Conservation (phyloP, 2,329 filamentous ascomycete genomes). For the Tolypocladium tundrense region DNA sequence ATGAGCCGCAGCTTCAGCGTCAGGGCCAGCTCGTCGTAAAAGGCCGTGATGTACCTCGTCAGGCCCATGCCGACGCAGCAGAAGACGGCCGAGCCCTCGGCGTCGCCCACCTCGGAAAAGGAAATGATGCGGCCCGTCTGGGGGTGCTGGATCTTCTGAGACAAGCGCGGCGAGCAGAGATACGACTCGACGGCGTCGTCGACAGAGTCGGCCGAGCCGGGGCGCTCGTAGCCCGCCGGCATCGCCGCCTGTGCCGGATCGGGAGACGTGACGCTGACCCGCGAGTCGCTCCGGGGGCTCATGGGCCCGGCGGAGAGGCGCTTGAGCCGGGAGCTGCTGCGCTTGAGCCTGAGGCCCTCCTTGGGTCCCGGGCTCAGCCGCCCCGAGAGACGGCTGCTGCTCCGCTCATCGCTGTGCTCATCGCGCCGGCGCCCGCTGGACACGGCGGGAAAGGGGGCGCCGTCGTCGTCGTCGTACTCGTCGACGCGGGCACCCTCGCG, state of each 20-base stretch:
- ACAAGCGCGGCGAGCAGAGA: conserved; percentile 70
- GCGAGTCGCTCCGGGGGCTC: conserved; percentile 30
- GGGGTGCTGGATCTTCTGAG: conserved; percentile 79
- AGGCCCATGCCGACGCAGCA: conserved; percentile 97
- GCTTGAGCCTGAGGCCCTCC: conserved; percentile 36
- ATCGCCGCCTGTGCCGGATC: conserved; percentile 16
- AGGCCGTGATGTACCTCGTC: conserved; percentile 90
- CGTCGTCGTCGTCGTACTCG: conserved; percentile 44
- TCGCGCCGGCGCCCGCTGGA: conserved; percentile 48
- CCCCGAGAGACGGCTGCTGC: conserved; percentile 34
- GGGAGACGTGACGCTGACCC: conserved; percentile 13
- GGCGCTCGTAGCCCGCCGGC: conserved; percentile 56
- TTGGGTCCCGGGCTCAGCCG: conserved; percentile 36
- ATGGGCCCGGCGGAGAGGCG: conserved; percentile 41
- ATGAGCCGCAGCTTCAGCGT: conserved; percentile 84
- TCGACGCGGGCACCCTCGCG: conserved; percentile 12
- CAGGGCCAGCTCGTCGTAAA: conserved; percentile 89
- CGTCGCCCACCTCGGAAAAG: conserved; percentile 93
- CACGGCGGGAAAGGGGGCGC: conserved; percentile 60
- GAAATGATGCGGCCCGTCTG: conserved; percentile 81
- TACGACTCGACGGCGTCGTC: conserved; percentile 83
- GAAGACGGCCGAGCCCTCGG: conserved; percentile 83
- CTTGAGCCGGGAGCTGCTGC: conserved; percentile 48
- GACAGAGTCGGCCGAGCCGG: conserved; percentile 72
- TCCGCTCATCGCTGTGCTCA: conserved; percentile 35